These are phyloP conservation scores for Leccinum angustisporum DNA, from an alignment of 1,284 basidiomycete species.

Conservation along the genomic window DNA sequence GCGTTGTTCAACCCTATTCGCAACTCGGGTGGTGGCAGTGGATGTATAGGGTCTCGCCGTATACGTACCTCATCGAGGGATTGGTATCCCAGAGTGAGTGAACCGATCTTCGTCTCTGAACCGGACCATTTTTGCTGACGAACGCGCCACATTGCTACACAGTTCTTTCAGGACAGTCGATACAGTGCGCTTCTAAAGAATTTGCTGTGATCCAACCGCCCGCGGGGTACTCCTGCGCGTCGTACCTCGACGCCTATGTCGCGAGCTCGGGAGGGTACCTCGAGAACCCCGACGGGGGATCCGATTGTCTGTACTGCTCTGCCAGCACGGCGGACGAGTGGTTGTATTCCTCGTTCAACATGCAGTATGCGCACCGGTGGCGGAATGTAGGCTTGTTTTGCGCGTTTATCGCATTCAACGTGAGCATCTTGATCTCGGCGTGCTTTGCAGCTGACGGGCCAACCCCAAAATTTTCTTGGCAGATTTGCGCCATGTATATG, in stretches of 20 bases:
- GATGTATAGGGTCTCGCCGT: conserved; percentile 81
- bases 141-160: neutral
- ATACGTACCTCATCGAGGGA: conserved; percentile 68
- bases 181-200: conserved; percentile 66
- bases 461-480: neutral
- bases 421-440: conserved; percentile 30
- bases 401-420: conserved; percentile 49
- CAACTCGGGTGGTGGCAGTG: conserved; percentile 79
- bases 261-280: conserved; percentile 74
- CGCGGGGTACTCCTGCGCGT: conserved; percentile 64
- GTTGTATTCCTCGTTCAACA: conserved; percentile 45
- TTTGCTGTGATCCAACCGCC: conserved; percentile 71
- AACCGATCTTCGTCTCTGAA: neutral
- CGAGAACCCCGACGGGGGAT: conserved; percentile 62
- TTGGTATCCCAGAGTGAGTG: conserved; percentile 48
- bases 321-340: conserved; percentile 45
- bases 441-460: neutral
- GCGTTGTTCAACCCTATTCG: conserved; percentile 63
- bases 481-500: conserved; percentile 33
- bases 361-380: conserved; percentile 51
- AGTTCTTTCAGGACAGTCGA: conserved; percentile 53
- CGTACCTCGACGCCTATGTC: conserved; percentile 71
- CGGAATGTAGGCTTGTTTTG: conserved; percentile 49
- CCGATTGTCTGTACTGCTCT: conserved; percentile 68
- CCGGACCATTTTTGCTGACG: neutral